Base-by-base conservation (phyloP, 2,329 filamentous ascomycete genomes). In the Sporothrix dimorphospora region DNA sequence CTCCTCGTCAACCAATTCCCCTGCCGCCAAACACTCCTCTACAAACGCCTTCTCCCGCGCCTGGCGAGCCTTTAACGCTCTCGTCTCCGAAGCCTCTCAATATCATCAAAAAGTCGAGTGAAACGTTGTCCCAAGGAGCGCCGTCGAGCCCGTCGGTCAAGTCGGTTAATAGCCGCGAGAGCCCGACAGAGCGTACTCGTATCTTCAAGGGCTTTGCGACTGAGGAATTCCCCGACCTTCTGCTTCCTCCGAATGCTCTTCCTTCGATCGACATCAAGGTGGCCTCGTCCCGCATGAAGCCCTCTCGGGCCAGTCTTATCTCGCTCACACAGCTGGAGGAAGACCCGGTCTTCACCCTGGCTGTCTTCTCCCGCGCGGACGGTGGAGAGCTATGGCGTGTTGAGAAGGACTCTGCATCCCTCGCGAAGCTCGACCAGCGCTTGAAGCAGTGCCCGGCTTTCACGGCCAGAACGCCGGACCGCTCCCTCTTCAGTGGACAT, bases 201-300 rank as follows among this genome's bases (percentile, higher is more conserved):
- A 55, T 97, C 27, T 97, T 90, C 79, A 91, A 86, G 76, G 94
- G 94, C 0, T 86, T 98, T 27, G 86, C 94, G 5, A 94, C 92
- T 0, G 94, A 97, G 0, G 92, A 97, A 75, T 95, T 94, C 79
- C 94, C 95, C 0, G 92, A 93, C 74, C 86, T 98, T 8, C 83
- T 98, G 27, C 85, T 99, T 1, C 90, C 94, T 11, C 95, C 96
- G 0, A 97, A 97, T 79, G 94, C 94, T 6, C 85, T 99, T 8
- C 92, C 93, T 3, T 93, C 93, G 1, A 91, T 99, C 71, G 89
- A 92, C 75, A 90, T 98, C 65, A 93, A 89, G 79, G 95, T 98
- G 4, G 93, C 94, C 3, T 98, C 96, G 11, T 98, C 96, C 27
- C 90, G 96, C n/a, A 90, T 99, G 85, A 94, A 93, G 78, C 96